A percentile compares a stretch with the other conserved stretches of the same genome.
phyloP scores from a whole-genome alignment of 139 green algal genomes.

The Tetratostichococcus sp. region DNA sequence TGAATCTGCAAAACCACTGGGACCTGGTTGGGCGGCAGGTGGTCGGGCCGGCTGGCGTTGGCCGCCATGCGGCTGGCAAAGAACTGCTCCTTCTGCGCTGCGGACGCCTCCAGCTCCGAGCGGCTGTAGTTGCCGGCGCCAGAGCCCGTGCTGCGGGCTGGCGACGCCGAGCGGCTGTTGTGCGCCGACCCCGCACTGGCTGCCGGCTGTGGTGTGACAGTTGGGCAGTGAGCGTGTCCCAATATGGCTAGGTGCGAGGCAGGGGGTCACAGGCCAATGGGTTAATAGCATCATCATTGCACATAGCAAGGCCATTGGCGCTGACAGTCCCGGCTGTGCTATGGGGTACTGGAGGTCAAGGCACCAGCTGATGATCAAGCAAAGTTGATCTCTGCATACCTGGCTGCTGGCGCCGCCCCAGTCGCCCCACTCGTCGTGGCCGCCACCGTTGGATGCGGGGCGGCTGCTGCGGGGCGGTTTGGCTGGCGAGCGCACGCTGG shows the following conservation, averaged over 20 bases:
- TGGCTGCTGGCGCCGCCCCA: slow-evolving; percentile 55
- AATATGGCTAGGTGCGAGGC: too few relatives aligned
- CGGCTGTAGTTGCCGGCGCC: slow-evolving; percentile 63
- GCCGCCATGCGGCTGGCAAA: slow-evolving; percentile 71
- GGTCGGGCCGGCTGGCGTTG: slow-evolving; percentile 78
- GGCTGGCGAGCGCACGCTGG: slow-evolving; percentile 4
- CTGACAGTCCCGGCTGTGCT: too few relatives aligned
- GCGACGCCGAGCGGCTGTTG: neutral
- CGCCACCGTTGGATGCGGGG: neutral
- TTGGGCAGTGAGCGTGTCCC: too few relatives aligned
- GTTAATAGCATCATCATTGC: too few relatives aligned
- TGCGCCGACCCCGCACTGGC: too few relatives aligned
- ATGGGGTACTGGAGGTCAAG: too few relatives aligned
- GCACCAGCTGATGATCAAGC: too few relatives aligned
- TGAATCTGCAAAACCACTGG: too few relatives aligned
- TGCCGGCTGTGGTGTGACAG: too few relatives aligned
- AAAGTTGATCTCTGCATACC: too few relatives aligned
- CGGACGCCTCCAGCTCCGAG: slow-evolving; percentile 67
- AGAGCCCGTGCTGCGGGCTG: neutral
- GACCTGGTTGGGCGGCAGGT: slow-evolving; percentile 83
- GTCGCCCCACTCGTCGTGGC: slow-evolving; percentile 65
- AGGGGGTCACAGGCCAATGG: too few relatives aligned
- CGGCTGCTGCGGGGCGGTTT: slow-evolving; percentile 1
- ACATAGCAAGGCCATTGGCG: too few relatives aligned
- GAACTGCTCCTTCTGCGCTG: slow-evolving; percentile 84